Conservation (phyloP, 306 rosid genomes). For the Psophocarpus tetragonolobus region DNA sequence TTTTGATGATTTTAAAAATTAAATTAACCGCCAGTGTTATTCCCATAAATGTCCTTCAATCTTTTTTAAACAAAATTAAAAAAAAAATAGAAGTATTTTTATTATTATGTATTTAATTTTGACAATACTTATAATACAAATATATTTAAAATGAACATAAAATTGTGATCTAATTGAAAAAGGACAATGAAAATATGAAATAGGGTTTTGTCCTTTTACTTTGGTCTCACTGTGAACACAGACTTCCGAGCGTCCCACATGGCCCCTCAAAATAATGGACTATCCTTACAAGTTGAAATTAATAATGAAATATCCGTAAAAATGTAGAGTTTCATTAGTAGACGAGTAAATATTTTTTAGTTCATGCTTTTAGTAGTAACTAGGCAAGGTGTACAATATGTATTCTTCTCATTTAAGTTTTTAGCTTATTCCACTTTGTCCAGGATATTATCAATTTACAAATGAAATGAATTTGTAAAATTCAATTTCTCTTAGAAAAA, state of each 20-base stretch:
- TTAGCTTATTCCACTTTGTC: too few species aligned
- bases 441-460: too few species aligned
- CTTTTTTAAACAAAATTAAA: not conserved
- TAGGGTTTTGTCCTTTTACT: not conserved
- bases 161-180: not conserved
- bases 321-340: too few species aligned
- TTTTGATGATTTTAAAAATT: not conserved
- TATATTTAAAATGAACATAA: not conserved
- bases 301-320: not conserved
- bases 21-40: not conserved
- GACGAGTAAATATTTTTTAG: too few species aligned
- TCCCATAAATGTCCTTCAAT: not conserved
- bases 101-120: not conserved
- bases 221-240: not conserved
- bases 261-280: constrained; percentile 11
- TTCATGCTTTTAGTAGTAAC: too few species aligned
- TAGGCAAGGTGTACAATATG: too few species aligned
- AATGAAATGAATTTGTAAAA: too few species aligned
- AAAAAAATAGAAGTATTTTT: not conserved
- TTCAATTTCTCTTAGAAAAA: too few species aligned
- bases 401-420: too few species aligned
- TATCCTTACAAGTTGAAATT: not conserved
- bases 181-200: not conserved
- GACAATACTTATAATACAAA: not conserved
- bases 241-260: not conserved